These are phyloP conservation scores for Salinomyces thailandicus DNA, from an alignment of 2,329 filamentous ascomycete species.

Conservation along the genomic window DNA sequence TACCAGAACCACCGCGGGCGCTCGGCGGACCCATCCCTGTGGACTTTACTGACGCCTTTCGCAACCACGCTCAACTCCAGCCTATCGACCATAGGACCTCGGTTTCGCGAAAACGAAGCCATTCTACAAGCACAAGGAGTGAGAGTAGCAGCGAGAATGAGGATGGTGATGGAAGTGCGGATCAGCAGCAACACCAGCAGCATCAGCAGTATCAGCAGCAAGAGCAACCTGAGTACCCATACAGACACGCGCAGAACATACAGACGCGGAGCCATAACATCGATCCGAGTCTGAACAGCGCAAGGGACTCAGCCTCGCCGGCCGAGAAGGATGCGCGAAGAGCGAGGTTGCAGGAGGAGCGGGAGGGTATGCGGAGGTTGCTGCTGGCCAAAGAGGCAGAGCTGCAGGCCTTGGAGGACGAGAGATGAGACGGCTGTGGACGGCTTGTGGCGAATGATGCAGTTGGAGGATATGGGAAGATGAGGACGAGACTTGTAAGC, in stretches of 20 bases:
- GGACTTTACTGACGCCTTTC: constrained; percentile 27
- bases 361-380: constrained; percentile 64
- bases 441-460: too few species aligned
- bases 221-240: too few species aligned
- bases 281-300: constrained; percentile 28
- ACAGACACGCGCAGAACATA: constrained; percentile 15
- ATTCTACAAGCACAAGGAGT: constrained; percentile 38
- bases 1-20: neutral
- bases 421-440: constrained; percentile 5
- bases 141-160: too few species aligned
- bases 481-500: too few species aligned
- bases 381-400: constrained; percentile 65
- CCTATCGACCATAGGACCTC: constrained; percentile 9
- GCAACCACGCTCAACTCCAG: constrained; percentile 6
- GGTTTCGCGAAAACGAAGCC: constrained; percentile 51
- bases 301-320: constrained; percentile 16
- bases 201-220: too few species aligned
- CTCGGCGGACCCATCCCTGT: constrained; percentile 23
- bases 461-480: too few species aligned
- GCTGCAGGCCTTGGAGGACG: constrained; percentile 38
- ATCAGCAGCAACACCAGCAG: too few species aligned
- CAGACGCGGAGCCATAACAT: too few species aligned
- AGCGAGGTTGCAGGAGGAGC: constrained; percentile 58
- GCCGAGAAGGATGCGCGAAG: constrained; percentile 50
- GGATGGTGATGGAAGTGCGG: too few species aligned